phyloP scores from a whole-genome alignment of 1,284 basidiomycete genomes.

The Leccinum glutinopallens region DNA sequence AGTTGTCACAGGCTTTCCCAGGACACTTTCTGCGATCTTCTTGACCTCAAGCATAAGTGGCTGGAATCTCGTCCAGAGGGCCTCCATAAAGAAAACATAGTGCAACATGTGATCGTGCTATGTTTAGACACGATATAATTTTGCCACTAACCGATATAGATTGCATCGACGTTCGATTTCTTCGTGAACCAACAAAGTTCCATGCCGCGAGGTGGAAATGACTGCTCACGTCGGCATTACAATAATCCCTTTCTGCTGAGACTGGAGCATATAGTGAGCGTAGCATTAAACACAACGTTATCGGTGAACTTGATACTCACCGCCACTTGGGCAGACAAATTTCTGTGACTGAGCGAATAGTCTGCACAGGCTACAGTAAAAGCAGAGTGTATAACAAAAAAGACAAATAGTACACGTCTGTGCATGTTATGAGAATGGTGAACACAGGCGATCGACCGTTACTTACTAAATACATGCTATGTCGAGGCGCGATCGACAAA shows the following conservation, averaged over 20 bases:
- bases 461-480: neutral
- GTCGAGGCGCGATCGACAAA: neutral
- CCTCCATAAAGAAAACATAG: slow-evolving; percentile 91
- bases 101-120: slow-evolving; percentile 66
- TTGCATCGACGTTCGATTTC: slow-evolving; percentile 60
- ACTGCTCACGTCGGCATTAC: slow-evolving; percentile 39
- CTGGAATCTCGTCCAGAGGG: slow-evolving; percentile 81
- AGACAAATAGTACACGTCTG: neutral
- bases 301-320: neutral
- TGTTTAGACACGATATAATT: slow-evolving; percentile 10
- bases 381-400: neutral
- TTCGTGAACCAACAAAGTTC: slow-evolving; percentile 12
- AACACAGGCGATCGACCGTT: neutral
- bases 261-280: neutral
- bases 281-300: neutral
- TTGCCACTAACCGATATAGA: slow-evolving; percentile 70
- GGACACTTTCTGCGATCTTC: slow-evolving; percentile 57
- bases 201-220: slow-evolving; percentile 1
- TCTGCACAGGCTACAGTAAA: neutral
- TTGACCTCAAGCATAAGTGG: slow-evolving; percentile 70
- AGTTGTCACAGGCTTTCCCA: slow-evolving; percentile 69
- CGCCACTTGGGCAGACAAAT: neutral
- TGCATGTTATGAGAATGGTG: neutral
- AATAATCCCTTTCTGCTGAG: slow-evolving; percentile 10
- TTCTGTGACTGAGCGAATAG: neutral